Evolutionary conservation across 192 early-diverging fungal genomes (phyloP).

Genomic region (Coemansia sp.): DNA sequence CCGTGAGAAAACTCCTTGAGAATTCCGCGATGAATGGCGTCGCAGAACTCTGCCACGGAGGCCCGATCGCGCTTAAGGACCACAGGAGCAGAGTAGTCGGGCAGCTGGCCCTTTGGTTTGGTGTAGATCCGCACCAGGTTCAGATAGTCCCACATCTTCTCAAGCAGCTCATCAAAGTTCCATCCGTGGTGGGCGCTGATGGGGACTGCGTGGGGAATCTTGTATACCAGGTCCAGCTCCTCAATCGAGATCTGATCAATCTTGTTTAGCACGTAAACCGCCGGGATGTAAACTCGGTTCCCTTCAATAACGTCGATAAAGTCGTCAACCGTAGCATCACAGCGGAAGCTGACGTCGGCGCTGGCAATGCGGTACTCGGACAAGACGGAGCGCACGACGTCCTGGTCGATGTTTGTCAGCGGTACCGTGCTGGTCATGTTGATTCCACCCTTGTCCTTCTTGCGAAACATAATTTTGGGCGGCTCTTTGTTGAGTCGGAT

Average conservation of each 20-base stretch:
- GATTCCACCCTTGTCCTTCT: slow-evolving; percentile 98
- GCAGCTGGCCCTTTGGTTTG: slow-evolving; percentile 92
- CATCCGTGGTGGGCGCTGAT: slow-evolving; percentile 76
- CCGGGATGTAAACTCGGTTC: slow-evolving; percentile 91
- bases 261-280: slow-evolving; percentile 97
- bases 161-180: slow-evolving; percentile 98
- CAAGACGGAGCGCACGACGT: slow-evolving; percentile 90
- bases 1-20: slow-evolving; percentile 89
- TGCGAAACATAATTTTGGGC: slow-evolving; percentile 91
- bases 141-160: slow-evolving; percentile 75
- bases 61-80: slow-evolving; percentile 71
- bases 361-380: slow-evolving; percentile 96
- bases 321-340: slow-evolving; percentile 91
- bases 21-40: slow-evolving; percentile 93
- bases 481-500: slow-evolving; percentile 97
- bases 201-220: slow-evolving; percentile 92
- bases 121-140: slow-evolving; percentile 82
- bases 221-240: slow-evolving; percentile 94
- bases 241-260: slow-evolving; percentile 96
- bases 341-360: slow-evolving; percentile 91
- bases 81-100: slow-evolving; percentile 92
- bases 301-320: slow-evolving; percentile 98
- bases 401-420: slow-evolving; percentile 81
- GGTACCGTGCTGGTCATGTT: slow-evolving; percentile 91
- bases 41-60: slow-evolving; percentile 90